These are phyloP conservation scores for Epicoccum nigrum DNA, from an alignment of 2,329 filamentous ascomycete genomes.

Conservation along the genomic window DNA sequence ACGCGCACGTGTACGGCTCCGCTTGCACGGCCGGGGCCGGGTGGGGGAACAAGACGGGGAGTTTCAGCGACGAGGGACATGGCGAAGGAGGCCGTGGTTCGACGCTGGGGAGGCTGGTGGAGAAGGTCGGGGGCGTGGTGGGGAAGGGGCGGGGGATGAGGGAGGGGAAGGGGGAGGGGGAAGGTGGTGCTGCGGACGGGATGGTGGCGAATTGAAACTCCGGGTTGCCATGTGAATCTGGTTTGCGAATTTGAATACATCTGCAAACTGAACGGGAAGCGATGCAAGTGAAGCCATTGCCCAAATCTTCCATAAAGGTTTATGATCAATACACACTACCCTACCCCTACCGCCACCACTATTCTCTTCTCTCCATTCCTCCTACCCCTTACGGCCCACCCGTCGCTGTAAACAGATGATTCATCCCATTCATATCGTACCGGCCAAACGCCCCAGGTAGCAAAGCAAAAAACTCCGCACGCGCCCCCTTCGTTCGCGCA, in stretches of 20 bases:
- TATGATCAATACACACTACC: neutral
- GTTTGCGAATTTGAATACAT: too few species aligned
- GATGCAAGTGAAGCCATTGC: too few species aligned
- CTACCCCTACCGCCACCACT: neutral
- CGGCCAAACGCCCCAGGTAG: neutral
- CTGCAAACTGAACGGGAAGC: too few species aligned
- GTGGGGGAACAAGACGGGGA: conserved; percentile 49
- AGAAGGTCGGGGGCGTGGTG: conserved; percentile 62
- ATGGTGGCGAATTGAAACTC: neutral
- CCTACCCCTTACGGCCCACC: neutral
- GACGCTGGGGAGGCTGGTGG: conserved; percentile 62
- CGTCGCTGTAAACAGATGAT: neutral
- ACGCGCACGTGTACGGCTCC: conserved; percentile 35
- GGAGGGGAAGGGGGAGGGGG: conserved; percentile 26
- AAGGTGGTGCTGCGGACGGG: neutral
- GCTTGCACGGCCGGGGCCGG: conserved; percentile 45
- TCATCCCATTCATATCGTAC: conserved; percentile 9
- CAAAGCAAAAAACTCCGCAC: neutral
- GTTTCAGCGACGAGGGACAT: conserved; percentile 21
- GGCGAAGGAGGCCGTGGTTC: conserved; percentile 47
- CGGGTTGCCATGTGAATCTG: too few species aligned
- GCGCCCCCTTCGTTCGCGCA: neutral
- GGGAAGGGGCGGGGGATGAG: conserved; percentile 61
- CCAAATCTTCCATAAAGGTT: too few species aligned
- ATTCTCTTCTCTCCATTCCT: too few species aligned